These are phyloP conservation scores for Sporothrix curviconia DNA, from an alignment of 2,329 filamentous ascomycete genomes.

Conservation along the genomic window DNA sequence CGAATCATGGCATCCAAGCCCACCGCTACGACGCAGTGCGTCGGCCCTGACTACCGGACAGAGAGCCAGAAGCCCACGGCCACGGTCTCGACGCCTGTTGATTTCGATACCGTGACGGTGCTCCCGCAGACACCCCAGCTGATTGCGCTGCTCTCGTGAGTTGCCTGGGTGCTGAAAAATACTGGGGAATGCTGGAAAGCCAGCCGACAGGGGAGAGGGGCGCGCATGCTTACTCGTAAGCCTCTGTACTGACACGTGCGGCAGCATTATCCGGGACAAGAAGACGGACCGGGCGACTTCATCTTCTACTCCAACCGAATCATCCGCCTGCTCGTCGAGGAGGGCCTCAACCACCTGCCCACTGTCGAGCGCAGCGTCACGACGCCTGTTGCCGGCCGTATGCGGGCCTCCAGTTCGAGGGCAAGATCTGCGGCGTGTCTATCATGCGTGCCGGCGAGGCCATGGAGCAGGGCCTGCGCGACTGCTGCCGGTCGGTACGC, in stretches of 20 bases:
- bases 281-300: slow-evolving; percentile 90
- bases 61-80: slow-evolving; percentile 75
- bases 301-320: slow-evolving; percentile 99
- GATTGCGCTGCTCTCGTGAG: slow-evolving; percentile 94
- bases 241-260: background rate
- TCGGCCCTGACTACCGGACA: slow-evolving; percentile 74
- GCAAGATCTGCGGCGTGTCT: slow-evolving; percentile 96
- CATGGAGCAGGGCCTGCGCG: slow-evolving; percentile 94
- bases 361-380: slow-evolving; percentile 83
- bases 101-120: slow-evolving; percentile 81
- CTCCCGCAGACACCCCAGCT: slow-evolving; percentile 91
- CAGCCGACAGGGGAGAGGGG: background rate
- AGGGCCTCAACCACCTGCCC: slow-evolving; percentile 92
- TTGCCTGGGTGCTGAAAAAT: slow-evolving; percentile 28
- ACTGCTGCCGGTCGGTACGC: slow-evolving; percentile 94
- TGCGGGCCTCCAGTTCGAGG: slow-evolving; percentile 87
- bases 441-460: slow-evolving; percentile 98
- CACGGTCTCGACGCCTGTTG: slow-evolving; percentile 77
- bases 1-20: slow-evolving; percentile 32
- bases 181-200: background rate
- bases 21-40: slow-evolving; percentile 51
- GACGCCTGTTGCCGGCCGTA: slow-evolving; percentile 83
- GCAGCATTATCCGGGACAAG: slow-evolving; percentile 92
- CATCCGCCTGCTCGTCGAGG: slow-evolving; percentile 91
- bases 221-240: too few species aligned